Evolutionary conservation across 768 basidiomycete genomes (phyloP), one percentile per base, ranked within the genome.

Genomic region (Tulasnella calospora): DNA sequence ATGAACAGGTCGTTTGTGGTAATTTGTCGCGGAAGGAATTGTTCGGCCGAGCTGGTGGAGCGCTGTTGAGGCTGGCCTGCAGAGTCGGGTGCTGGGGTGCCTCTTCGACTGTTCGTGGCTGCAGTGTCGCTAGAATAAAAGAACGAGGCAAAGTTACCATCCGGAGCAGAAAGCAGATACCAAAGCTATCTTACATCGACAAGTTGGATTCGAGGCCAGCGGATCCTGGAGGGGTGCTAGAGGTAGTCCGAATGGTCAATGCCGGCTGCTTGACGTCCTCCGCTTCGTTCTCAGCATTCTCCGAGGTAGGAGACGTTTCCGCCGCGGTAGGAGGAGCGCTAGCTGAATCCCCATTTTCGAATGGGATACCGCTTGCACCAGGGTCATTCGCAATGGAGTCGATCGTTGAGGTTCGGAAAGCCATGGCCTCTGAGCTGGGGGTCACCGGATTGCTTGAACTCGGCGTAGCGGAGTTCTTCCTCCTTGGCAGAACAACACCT

Each of bases 1-100:
- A 98, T 89, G 83, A 96, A 97, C 77, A 98, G 85, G 81, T 99
- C 97, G 74, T 93, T 91, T n/a, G 88, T 87, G 27, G 91, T 90
- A 77, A 96, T 86, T 74, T 88, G 89, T 85, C 85, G 75, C 8
- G 61, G 61, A 17, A 10, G 61, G 15, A 81, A 82, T 47, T 78
- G 77, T 80, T 83, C 79, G 80, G 82, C 36, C 9, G 71, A 73
- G 71, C 46, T 40, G 36, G 71, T 17, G 8, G 71, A 41, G n/a
- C 33, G 55, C 51, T 38, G 44, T n/a, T 27, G 47, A 35, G 27
- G 30, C 12, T 3, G 35, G 15, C 15, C 44, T 51, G n/a, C 27
- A n/a, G 73, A 44, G 38, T 74, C 74, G 23, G 47, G 36, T 5
- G 51, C 51, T 5, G 74, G 38, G 30, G 51, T 75, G 35, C 44